Conservation (phyloP, 75 land plant species). For the Adiantum capillusveneris region DNA sequence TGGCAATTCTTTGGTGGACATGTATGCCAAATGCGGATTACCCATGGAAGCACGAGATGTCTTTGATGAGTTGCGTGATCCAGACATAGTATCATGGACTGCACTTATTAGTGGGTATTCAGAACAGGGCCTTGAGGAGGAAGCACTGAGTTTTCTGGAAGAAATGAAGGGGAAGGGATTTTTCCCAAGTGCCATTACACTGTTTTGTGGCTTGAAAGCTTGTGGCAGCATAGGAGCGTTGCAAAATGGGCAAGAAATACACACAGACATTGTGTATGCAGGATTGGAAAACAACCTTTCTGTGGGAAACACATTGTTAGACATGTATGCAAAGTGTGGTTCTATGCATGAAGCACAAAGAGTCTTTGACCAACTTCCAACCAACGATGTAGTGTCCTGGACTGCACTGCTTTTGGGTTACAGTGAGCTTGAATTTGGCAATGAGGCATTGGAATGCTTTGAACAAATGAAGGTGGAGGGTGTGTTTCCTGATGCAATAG, state of each 20-base stretch:
- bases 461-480: slow-evolving; percentile 13
- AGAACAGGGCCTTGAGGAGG: slow-evolving; percentile 14
- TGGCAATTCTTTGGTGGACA: slow-evolving; percentile 16
- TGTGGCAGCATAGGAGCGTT: slow-evolving; percentile 34
- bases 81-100: slow-evolving; percentile 54
- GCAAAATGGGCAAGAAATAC: slow-evolving; percentile 2
- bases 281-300: slow-evolving; percentile 15
- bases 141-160: slow-evolving; percentile 18
- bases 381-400: slow-evolving; percentile 45
- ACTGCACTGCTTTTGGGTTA: slow-evolving; percentile 47
- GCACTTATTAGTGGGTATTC: slow-evolving; percentile 48
- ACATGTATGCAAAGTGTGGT: slow-evolving; percentile 44
- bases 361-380: slow-evolving; percentile 36
- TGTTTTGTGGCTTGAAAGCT: slow-evolving; percentile 38
- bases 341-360: slow-evolving; percentile 22
- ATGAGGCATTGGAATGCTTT: slow-evolving; percentile 37
- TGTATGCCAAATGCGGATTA: slow-evolving; percentile 21
- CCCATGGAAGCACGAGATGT: slow-evolving; percentile 27
- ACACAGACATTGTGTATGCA: slow-evolving; percentile 16
- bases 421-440: slow-evolving; percentile 2
- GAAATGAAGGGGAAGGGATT: slow-evolving; percentile 13
- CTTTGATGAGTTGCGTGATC: slow-evolving; percentile 43
- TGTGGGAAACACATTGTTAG: slow-evolving; percentile 12
- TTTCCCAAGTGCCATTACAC: slow-evolving; percentile 39
- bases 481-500: slow-evolving; percentile 29